Percentiles rank a stretch among this genome's conserved stretches.
Evolutionary conservation across 345 rosid genomes (phyloP).

Genomic region (Eucalyptus tenuipes): DNA sequence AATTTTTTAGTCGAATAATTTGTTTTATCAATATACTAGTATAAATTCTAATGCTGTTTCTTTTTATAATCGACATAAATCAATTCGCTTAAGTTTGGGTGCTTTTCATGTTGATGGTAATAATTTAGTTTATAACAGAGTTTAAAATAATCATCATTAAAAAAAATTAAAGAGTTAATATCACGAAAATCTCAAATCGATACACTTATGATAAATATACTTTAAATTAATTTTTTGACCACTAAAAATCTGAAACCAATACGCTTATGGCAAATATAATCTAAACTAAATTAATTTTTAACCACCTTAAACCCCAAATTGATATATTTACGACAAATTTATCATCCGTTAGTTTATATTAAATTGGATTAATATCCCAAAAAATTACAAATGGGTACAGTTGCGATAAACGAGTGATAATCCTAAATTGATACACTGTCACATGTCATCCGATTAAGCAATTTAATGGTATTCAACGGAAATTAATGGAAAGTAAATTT

Average conservation of each 20-base stretch:
- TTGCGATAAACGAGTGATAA: rapidly evolving
- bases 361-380: too few species aligned
- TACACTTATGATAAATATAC: too few species aligned
- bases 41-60: not conserved
- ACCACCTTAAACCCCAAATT: rapidly evolving
- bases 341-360: rapidly evolving
- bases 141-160: not conserved
- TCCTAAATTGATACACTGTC: too few species aligned
- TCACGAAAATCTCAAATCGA: too few species aligned
- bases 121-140: not conserved
- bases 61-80: not conserved
- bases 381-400: too few species aligned
- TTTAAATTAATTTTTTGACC: too few species aligned
- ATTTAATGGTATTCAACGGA: rapidly evolving
- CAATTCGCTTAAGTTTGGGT: not conserved
- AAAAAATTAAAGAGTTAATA: not conserved
- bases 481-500: rapidly evolving
- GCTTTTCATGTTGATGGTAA: not conserved
- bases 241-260: rapidly evolving
- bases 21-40: not conserved
- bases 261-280: too few species aligned
- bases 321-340: rapidly evolving
- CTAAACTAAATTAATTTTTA: too few species aligned
- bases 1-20: not conserved
- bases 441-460: rapidly evolving